phyloP scores from a whole-genome alignment of 495 filamentous ascomycete species.

The Neurospora terricola region DNA sequence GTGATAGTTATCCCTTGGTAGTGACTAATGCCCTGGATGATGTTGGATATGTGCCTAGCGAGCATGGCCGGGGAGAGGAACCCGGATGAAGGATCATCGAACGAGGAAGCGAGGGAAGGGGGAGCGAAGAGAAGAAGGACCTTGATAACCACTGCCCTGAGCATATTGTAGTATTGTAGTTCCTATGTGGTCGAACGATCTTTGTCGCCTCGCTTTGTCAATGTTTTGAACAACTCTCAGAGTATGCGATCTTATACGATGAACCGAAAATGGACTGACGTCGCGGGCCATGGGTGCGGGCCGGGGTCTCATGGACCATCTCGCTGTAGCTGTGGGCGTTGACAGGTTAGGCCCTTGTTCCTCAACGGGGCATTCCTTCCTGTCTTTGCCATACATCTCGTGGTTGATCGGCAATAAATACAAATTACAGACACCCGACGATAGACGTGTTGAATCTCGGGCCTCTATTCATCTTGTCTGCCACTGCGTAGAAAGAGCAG shows the following conservation, averaged over 20 bases:
- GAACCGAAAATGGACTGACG: background rate
- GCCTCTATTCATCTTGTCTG: background rate
- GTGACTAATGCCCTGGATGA: background rate
- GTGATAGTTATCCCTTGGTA: background rate
- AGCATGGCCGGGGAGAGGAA: background rate
- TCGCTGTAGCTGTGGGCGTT: background rate
- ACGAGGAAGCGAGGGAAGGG: background rate
- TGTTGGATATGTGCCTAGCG: background rate
- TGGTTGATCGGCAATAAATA: background rate
- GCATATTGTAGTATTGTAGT: background rate
- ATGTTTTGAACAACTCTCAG: background rate
- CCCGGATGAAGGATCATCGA: background rate
- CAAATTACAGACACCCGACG: background rate
- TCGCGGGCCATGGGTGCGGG: slow-evolving; percentile 12
- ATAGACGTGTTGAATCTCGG: background rate
- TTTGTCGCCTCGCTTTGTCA: background rate
- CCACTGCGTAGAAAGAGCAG: background rate
- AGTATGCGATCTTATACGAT: background rate
- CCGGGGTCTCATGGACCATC: background rate
- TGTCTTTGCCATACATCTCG: background rate
- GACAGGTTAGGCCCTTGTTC: slow-evolving; percentile 2
- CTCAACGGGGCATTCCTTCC: slow-evolving; percentile 2
- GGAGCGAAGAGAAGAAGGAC: background rate
- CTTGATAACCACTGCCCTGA: background rate
- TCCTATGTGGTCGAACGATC: background rate